These are phyloP conservation scores for Rubia tinctorum DNA, from an alignment of 305 asterid species.

Conservation along the genomic window DNA sequence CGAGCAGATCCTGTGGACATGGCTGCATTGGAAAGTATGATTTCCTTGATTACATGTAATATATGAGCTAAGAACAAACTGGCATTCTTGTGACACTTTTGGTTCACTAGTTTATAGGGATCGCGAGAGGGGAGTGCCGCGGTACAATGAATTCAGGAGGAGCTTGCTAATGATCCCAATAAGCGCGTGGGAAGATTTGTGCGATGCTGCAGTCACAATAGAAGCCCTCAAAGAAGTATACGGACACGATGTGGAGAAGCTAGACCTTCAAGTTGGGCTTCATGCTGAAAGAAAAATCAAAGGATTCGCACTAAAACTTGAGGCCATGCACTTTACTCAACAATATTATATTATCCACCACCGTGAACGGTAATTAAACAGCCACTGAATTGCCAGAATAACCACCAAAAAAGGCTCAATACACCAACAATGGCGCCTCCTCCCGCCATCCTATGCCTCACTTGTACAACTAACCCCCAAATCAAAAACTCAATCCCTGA, in stretches of 20 bases:
- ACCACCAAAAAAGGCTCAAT: too few relatives aligned
- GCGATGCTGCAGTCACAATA: constrained; percentile 22
- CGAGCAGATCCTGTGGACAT: constrained; percentile 31
- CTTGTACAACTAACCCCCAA: too few relatives aligned
- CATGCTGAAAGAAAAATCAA: constrained; percentile 33
- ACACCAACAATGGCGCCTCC: too few relatives aligned
- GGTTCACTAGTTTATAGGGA: constrained; percentile 29
- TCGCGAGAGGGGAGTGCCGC: constrained; percentile 32
- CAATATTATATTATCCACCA: too few relatives aligned
- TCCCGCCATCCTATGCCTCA: too few relatives aligned
- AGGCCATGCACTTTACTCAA: too few relatives aligned
- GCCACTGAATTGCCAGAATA: too few relatives aligned
- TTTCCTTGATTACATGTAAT: neutral
- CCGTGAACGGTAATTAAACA: too few relatives aligned
- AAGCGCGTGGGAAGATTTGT: constrained; percentile 31
- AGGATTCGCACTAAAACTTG: constrained; percentile 40
- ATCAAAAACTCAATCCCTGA: too few relatives aligned
- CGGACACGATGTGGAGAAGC: constrained; percentile 34
- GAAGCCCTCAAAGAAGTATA: constrained; percentile 28
- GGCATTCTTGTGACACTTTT: neutral
- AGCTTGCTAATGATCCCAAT: constrained; percentile 33
- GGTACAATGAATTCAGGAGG: constrained; percentile 38
- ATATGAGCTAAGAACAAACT: too few relatives aligned
- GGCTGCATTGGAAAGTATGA: constrained; percentile 32
- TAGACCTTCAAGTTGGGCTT: constrained; percentile 33